These are phyloP conservation scores for Trametes villosa DNA, from an alignment of 768 basidiomycete species.

Conservation along the genomic window DNA sequence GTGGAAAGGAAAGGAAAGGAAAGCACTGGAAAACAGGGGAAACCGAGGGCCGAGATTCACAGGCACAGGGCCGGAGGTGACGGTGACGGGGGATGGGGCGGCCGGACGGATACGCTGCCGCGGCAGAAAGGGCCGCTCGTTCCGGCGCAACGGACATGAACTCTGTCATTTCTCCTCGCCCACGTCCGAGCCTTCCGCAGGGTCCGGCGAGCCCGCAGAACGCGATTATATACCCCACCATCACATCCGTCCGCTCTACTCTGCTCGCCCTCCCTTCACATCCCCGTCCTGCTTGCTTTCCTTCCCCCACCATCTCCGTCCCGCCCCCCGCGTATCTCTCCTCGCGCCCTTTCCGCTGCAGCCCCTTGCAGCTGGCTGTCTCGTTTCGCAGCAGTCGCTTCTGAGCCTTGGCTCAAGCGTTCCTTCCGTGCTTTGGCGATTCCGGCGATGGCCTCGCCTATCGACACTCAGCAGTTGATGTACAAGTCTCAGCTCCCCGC, in stretches of 20 bases:
- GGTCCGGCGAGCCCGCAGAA: too few species aligned
- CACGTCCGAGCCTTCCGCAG: too few species aligned
- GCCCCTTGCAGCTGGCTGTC: background rate
- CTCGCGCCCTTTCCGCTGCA: conserved; percentile 1
- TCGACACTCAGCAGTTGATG: conserved; percentile 6
- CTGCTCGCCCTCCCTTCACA: background rate
- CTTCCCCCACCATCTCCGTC: conserved; percentile 13
- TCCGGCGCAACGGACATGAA: too few species aligned
- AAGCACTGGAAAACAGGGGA: too few species aligned
- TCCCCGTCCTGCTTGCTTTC: conserved; percentile 32
- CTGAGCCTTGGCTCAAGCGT: background rate
- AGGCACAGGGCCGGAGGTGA: too few species aligned
- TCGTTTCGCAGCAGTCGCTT: background rate
- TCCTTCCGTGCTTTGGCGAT: background rate
- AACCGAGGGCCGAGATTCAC: too few species aligned
- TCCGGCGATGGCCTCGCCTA: conserved; percentile 14
- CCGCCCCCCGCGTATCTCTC: background rate
- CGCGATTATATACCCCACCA: too few species aligned
- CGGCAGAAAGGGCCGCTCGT: too few species aligned
- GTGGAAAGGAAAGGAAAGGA: too few species aligned
- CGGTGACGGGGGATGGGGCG: too few species aligned
- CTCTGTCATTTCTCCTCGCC: too few species aligned
- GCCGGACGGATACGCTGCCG: too few species aligned
- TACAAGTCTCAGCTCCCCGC: background rate
- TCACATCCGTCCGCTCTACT: background rate